Evolutionary conservation across 2,329 filamentous ascomycete genomes (phyloP), one percentile per base, ranked within the genome.

Genomic region (Periconia digitata): DNA sequence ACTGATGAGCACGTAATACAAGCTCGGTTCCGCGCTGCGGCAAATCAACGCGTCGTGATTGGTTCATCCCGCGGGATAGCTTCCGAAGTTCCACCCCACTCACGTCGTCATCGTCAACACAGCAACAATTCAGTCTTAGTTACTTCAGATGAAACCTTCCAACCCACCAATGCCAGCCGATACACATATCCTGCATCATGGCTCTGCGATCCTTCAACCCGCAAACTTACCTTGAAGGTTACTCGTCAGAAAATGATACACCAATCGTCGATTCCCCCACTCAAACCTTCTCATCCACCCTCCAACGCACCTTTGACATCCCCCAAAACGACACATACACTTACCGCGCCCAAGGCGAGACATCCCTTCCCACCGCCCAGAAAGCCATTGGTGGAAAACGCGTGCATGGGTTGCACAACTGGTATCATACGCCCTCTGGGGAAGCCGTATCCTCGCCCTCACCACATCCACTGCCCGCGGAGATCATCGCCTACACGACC

Each of bases 401-500:
- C 10, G 61, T 68, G n/a, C 66, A 75, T 46, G 74, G 75, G 1
- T 56, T 82, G 35, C 78, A 80, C 50, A 74, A 66, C 17, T 82
- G 79, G 79, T 82, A 82, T 53, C 61, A 68, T 32, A 74, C 78
- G 8, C 6, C 38, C 21, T 3, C 4, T 60, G 46, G 70, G 64
- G 40, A 62, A 48, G 60, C 43, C 27, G 37, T 43, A 35, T 46
- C 42, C n/a, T 13, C 27, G 10, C 27, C 36, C 4, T 13, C 29
- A 7, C 51, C 57, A 1, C 47, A 64, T 39, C 64, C 63, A 7
- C 51, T 56, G 0, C 37, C 47, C 7, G 57, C 77, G 45, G 87
- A 90, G 59, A 79, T 86, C 47, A 76, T 79, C 37, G 81, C 86
- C 16, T 90, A 91, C 73, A 79, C 82, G 32, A 74, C 80, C 40